Evolutionary conservation across 108 stramenopile species (phyloP).

Genomic region (Aurantiochytrium sp.): DNA sequence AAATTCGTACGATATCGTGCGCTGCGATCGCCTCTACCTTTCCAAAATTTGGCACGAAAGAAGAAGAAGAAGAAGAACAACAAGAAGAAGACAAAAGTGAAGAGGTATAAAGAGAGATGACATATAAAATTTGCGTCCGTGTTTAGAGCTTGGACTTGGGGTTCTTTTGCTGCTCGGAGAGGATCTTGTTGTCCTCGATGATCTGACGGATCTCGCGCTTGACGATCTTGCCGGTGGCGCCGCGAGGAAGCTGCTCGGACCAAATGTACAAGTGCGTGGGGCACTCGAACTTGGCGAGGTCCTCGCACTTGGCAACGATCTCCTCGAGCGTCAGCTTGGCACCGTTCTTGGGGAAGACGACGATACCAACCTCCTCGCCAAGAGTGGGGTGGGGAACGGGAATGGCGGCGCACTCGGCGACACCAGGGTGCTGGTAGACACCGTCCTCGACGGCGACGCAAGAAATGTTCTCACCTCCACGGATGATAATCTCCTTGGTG

Average conservation of each 20-base stretch:
- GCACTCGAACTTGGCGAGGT: background rate
- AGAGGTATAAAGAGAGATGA: too few relatives aligned
- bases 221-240: conserved; percentile 8
- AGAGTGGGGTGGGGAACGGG: background rate
- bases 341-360: background rate
- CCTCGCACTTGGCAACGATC: background rate
- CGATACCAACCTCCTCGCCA: conserved; percentile 8
- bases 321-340: background rate
- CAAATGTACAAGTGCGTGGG: background rate
- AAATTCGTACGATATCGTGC: too few relatives aligned
- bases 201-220: background rate
- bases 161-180: background rate
- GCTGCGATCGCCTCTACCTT: too few relatives aligned
- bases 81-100: too few relatives aligned
- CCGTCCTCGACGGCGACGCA: conserved; percentile 30
- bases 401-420: background rate
- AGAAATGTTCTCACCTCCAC: conserved; percentile 25
- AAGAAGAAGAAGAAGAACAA: too few relatives aligned
- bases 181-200: background rate
- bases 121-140: too few relatives aligned
- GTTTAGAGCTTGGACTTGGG: conserved; percentile 18
- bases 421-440: conserved; percentile 19
- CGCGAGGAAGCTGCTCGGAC: background rate
- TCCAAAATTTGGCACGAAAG: too few relatives aligned
- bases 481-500: conserved; percentile 29